Evolutionary conservation across 192 early-diverging fungal genomes (phyloP).

Genomic region (Coemansia sp.): DNA sequence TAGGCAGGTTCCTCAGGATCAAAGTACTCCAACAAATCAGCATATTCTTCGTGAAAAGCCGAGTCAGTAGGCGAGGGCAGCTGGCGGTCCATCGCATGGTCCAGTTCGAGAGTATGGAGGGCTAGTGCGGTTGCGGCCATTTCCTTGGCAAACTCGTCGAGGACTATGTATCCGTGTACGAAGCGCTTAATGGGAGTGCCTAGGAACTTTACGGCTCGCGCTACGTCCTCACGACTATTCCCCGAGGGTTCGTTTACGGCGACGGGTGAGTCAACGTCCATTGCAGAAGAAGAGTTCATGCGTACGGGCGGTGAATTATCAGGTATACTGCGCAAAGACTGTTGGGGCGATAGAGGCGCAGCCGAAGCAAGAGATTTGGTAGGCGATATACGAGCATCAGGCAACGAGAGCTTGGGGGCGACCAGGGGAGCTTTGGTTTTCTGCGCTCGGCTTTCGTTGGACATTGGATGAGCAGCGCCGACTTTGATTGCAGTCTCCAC

Average conservation of each 20-base stretch:
- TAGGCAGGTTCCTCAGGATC: conserved; percentile 44
- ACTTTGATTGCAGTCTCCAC: conserved; percentile 49
- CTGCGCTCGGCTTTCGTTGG: not conserved
- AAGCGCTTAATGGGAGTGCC: conserved; percentile 56
- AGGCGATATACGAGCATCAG: too few species aligned
- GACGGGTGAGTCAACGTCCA: not conserved
- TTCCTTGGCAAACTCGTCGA: conserved; percentile 68
- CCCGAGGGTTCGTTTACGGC: not conserved
- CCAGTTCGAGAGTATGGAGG: conserved; percentile 49
- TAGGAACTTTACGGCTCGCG: conserved; percentile 23
- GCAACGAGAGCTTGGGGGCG: too few species aligned
- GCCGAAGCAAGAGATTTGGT: too few species aligned
- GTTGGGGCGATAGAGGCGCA: too few species aligned
- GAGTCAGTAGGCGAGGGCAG: not conserved
- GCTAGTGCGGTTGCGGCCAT: conserved; percentile 61
- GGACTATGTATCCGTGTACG: conserved; percentile 61
- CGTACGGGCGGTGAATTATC: not conserved
- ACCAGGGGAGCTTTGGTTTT: too few species aligned
- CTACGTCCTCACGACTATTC: conserved; percentile 18
- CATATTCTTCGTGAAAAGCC: conserved; percentile 25
- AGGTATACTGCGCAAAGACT: too few species aligned
- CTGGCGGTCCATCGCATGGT: conserved; percentile 20
- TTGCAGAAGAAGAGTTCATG: not conserved
- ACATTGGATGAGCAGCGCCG: conserved; percentile 31
- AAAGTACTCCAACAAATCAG: conserved; percentile 46